Conservation (phyloP, 2,329 filamentous ascomycete species). For the Botrytis pseudocinerea region DNA sequence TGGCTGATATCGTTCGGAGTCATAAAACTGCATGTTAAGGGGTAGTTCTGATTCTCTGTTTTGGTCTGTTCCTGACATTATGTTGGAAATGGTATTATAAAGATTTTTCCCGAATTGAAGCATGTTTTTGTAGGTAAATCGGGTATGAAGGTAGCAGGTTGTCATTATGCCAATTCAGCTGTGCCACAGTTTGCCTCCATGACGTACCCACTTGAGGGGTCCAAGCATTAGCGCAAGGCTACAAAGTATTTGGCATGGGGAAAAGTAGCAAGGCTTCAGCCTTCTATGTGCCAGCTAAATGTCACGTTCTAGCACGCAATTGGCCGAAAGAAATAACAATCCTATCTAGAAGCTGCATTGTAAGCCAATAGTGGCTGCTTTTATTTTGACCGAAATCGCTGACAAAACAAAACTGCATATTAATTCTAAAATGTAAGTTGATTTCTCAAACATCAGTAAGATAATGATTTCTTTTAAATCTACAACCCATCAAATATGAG, state of each 20-base stretch:
- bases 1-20: conserved; percentile 40
- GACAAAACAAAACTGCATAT: conserved; percentile 25
- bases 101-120: background rate
- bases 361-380: background rate
- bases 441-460: background rate
- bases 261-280: background rate
- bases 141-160: background rate
- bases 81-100: conserved; percentile 15
- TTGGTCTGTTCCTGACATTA: conserved; percentile 4
- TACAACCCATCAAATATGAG: conserved; percentile 31
- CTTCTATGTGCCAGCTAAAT: background rate
- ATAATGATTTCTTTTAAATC: conserved; percentile 1
- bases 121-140: background rate
- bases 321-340: conserved; percentile 12
- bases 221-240: background rate
- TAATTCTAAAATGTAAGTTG: conserved; percentile 8
- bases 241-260: background rate
- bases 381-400: conserved; percentile 22
- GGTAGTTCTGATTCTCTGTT: conserved; percentile 1
- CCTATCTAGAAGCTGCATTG: background rate
- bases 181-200: background rate
- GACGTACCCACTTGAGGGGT: background rate
- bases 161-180: background rate
- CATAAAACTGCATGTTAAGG: conserved; percentile 21
- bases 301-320: conserved; percentile 30